A percentile compares a stretch with the other conserved stretches of the same genome.
phyloP scores from a whole-genome alignment of 2,329 filamentous ascomycete genomes.

The Aureobasidium sp. region DNA sequence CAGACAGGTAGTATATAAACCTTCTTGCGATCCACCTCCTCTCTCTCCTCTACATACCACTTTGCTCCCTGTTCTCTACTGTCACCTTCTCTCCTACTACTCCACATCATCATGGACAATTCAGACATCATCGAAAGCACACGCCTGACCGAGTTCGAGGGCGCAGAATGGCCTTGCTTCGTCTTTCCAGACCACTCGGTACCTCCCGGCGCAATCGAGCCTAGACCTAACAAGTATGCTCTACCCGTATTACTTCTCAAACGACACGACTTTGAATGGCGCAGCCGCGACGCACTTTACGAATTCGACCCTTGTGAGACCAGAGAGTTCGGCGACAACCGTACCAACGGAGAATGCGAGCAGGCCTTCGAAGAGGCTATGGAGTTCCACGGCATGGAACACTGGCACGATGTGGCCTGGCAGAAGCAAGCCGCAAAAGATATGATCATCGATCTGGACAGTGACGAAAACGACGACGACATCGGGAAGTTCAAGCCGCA shows the following conservation, averaged over 20 bases:
- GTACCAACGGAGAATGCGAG: neutral
- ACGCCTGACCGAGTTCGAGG: neutral
- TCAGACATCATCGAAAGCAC: neutral
- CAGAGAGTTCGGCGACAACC: neutral
- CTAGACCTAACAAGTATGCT: neutral
- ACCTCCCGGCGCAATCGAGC: neutral
- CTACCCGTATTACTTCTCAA: neutral
- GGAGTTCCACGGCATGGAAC: neutral
- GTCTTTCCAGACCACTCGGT: slow-evolving; percentile 7
- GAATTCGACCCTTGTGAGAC: neutral
- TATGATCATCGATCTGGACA: neutral
- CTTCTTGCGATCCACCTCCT: neutral
- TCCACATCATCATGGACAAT: neutral
- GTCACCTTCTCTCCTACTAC: neutral
- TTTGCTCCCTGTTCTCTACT: neutral
- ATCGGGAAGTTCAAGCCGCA: neutral
- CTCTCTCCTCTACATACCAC: neutral
- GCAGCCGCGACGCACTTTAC: neutral
- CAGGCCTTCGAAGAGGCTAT: neutral
- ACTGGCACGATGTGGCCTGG: neutral
- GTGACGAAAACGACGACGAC: neutral
- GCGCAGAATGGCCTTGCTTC: neutral
- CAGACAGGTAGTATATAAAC: neutral
- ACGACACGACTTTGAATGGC: neutral
- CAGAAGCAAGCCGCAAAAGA: neutral